Evolutionary conservation across 768 basidiomycete genomes (phyloP).

Genomic region (Goffeauzyma gilvescens): DNA sequence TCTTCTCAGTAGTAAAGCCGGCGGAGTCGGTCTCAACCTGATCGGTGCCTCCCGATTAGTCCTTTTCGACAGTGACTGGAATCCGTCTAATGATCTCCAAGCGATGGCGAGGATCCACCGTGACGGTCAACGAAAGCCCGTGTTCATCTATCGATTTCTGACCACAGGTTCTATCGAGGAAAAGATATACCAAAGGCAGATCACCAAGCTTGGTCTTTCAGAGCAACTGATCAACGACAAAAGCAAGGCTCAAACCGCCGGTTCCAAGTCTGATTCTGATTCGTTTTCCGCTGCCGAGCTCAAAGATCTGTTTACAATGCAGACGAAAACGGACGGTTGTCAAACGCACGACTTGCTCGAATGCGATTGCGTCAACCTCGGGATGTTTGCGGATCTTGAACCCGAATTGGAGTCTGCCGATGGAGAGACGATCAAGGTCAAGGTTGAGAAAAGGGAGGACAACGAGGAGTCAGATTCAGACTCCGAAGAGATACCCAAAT

Average conservation of each 20-base stretch:
- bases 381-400: no score
- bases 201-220: constrained; percentile 80
- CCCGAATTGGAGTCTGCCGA: constrained; percentile 20
- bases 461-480: constrained; percentile 16
- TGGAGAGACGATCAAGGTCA: constrained; percentile 9
- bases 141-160: constrained; percentile 44
- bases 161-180: constrained; percentile 58
- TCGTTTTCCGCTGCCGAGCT: constrained; percentile 43
- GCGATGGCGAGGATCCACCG: constrained; percentile 87
- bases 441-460: constrained; percentile 1
- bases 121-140: constrained; percentile 81
- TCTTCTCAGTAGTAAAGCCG: constrained; percentile 81
- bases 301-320: constrained; percentile 77
- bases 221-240: constrained; percentile 41
- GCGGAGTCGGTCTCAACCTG: constrained; percentile 77
- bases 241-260: constrained; percentile 41
- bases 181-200: constrained; percentile 44
- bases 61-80: constrained; percentile 33
- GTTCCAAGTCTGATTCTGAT: constrained; percentile 67
- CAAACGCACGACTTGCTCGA: constrained; percentile 83
- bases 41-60: constrained; percentile 56
- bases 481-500: constrained; percentile 12
- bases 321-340: constrained; percentile 50
- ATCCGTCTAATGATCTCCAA: constrained; percentile 52
- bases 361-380: constrained; percentile 42